Base-by-base conservation (phyloP, 441 rosid species). In the Aquilaria agallochum region DNA sequence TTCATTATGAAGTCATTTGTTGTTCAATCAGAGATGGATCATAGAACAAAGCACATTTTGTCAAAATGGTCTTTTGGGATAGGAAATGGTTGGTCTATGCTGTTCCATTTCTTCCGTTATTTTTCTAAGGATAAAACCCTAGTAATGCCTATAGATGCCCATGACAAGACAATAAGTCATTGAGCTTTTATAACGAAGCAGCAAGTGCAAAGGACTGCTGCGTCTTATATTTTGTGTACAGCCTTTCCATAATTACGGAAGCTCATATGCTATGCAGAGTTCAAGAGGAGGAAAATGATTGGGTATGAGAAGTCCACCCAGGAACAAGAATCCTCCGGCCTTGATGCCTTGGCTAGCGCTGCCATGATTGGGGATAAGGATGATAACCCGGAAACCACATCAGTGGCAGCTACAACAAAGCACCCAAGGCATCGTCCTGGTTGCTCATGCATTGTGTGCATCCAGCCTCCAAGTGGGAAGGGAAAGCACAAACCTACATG, bases 371-470 rank as follows among this genome's bases (percentile, higher is more conserved):
- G 82, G 30, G 79, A 82, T 58, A 72, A 69, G 44, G 71, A 15
- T 15, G 78, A 72, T 55, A 83, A 72, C 44, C 73, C 68, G 44
- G 80, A 76, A n/a, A 73, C 79, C 13, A 60, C 64, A 4, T 52
- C 76, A 9, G 87, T 81, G 44, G 90, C 90, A 44, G 66, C 87
- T 42, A 87, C 94, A 20, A 87, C 94, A 44, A 87, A 74, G 69
- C 94, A 87, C 74, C 94, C 94, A 9, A 81, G 94, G 73, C 89
- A 87, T 59, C 75, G 89, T 9, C 87, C 90, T 50, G 94, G 90
- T 50, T 87, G 94, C 77, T 81, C 94, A 12, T 87, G 94, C 70
- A 87, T 85, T 5, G 90, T 87, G 50, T 87, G 94, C 73, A 87
- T 84, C 75, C 94, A 87, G 64, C 94, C 94, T 5, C 93, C 90